Conservation (phyloP, 106 monocot genomes). For the Dendrobium catenatum region DNA sequence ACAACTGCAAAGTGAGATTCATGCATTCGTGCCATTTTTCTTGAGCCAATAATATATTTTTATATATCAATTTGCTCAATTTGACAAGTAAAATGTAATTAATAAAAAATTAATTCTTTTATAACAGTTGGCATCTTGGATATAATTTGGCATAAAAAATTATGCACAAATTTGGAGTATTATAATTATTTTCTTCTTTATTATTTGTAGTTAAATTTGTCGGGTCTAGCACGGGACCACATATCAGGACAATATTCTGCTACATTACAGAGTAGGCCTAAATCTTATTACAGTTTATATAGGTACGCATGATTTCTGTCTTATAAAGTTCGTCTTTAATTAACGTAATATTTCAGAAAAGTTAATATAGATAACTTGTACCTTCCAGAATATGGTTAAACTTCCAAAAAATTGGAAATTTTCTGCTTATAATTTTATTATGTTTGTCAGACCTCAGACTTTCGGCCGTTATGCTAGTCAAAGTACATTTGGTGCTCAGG, state of each 20-base stretch:
- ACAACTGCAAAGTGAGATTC: no score
- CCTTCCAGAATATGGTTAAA: background rate
- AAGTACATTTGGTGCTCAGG: conserved; percentile 5
- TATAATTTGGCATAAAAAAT: background rate
- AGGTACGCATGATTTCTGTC: conserved; percentile 18
- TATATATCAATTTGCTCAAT: no score
- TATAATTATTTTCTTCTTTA: background rate
- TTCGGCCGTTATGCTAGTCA: conserved; percentile 8
- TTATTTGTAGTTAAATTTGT: conserved; percentile 56
- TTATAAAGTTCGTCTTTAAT: background rate
- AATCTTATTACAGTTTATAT: conserved; percentile 17
- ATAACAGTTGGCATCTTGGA: background rate
- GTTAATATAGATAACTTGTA: background rate
- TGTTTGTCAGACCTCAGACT: background rate
- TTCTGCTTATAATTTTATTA: background rate
- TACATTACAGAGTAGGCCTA: conserved; percentile 14
- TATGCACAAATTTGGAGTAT: no score
- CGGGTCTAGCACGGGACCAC: conserved; percentile 53
- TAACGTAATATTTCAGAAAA: background rate
- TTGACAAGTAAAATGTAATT: no score
- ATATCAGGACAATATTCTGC: conserved; percentile 81
- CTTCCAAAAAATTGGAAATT: background rate
- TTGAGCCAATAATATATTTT: no score
- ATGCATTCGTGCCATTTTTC: no score
- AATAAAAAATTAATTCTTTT: no score